A percentile compares a stretch with the other conserved stretches of the same genome.
Conservation (phyloP, 202 grass and related monocot species). For the Zizania palustris region DNA sequence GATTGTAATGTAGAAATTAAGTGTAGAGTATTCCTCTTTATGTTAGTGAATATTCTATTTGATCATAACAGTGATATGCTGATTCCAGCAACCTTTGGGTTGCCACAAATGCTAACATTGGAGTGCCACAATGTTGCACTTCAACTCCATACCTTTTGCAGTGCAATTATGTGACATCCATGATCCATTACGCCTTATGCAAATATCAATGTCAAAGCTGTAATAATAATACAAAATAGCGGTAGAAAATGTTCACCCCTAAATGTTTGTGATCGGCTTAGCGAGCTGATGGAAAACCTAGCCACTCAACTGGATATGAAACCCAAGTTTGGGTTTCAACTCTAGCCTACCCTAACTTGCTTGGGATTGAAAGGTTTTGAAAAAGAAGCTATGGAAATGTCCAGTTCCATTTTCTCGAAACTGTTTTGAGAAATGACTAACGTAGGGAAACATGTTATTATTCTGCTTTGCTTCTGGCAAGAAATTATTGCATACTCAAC, state of each 20-base stretch:
- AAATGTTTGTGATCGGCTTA: too few species aligned
- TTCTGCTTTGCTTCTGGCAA: background rate
- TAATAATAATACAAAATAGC: background rate
- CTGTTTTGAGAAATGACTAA: constrained; percentile 17
- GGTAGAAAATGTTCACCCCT: background rate
- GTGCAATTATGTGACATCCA: background rate
- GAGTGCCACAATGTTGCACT: background rate
- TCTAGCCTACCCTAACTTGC: too few species aligned
- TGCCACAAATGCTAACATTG: background rate
- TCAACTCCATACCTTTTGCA: background rate
- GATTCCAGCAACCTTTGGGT: background rate
- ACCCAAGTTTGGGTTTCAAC: too few species aligned
- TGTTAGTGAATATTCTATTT: constrained; percentile 1
- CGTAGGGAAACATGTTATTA: constrained; percentile 17
- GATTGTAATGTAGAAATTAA: background rate
- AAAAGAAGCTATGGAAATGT: too few species aligned
- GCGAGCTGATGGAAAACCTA: too few species aligned
- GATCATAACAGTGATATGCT: background rate
- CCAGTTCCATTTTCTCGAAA: background rate
- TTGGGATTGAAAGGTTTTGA: too few species aligned
- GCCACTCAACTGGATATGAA: too few species aligned
- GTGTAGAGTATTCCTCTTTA: background rate
- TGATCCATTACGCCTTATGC: background rate
- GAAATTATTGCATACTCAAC: background rate
- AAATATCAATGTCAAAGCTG: constrained; percentile 1